Percentiles rank a stretch among this genome's conserved stretches.
Evolutionary conservation across 2,329 filamentous ascomycete genomes (phyloP).

Genomic region (Cladosporium sp.): DNA sequence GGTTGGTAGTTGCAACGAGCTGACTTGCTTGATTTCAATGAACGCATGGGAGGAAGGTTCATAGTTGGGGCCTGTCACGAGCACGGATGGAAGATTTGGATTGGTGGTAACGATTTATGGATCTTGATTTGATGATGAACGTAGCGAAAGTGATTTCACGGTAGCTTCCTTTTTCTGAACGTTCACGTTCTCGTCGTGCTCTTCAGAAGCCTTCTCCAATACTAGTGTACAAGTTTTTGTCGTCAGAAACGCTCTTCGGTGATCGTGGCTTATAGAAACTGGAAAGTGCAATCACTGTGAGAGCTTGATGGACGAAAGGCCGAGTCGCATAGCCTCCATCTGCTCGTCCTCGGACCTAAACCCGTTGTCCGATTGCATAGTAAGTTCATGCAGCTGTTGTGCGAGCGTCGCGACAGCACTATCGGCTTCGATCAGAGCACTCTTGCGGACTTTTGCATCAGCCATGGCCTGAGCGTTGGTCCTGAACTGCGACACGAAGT

Average conservation of each 20-base stretch:
- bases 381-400: not conserved
- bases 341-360: not conserved
- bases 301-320: not conserved
- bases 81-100: not conserved
- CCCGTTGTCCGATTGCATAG: not conserved
- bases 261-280: not conserved
- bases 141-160: not conserved
- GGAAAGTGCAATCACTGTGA: not conserved
- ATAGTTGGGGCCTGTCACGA: not conserved
- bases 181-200: not conserved
- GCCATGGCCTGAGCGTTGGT: not conserved
- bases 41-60: not conserved
- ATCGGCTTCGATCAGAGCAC: not conserved
- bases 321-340: not conserved
- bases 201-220: not conserved
- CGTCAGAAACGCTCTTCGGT: not conserved
- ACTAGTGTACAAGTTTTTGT: not conserved
- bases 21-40: constrained; percentile 14
- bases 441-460: not conserved
- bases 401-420: not conserved
- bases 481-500: not conserved
- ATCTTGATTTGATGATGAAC: not conserved
- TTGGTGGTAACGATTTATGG: not conserved
- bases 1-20: constrained; percentile 3
- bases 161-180: not conserved